Evolutionary conservation across 2,329 filamentous ascomycete species (phyloP).

Genomic region (Penicillium sp.): DNA sequence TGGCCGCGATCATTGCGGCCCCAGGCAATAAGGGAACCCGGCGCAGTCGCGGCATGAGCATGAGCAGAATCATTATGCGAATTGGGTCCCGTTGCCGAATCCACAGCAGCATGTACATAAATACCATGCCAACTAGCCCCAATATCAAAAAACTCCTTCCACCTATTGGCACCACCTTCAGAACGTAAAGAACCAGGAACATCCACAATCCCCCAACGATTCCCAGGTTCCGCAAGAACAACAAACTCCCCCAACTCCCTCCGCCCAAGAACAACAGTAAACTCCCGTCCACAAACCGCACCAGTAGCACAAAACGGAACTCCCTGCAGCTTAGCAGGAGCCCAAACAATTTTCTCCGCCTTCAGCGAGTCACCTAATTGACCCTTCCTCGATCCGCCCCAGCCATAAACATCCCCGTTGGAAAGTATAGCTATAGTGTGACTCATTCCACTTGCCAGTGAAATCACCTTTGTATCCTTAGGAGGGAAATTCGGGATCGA

Average conservation of each 20-base stretch:
- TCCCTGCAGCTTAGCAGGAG: slow-evolving; percentile 65
- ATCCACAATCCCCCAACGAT: slow-evolving; percentile 70
- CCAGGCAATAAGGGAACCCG: slow-evolving; percentile 66
- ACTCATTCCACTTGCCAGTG: slow-evolving; percentile 74
- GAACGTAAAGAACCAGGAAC: slow-evolving; percentile 51
- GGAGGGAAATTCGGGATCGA: slow-evolving; percentile 69
- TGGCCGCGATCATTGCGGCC: slow-evolving; percentile 87
- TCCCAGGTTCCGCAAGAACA: slow-evolving; percentile 66
- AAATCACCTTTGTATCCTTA: slow-evolving; percentile 58
- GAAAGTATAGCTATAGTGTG: slow-evolving; percentile 76
- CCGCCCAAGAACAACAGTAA: slow-evolving; percentile 71
- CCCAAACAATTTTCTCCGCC: slow-evolving; percentile 54
- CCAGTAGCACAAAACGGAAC: slow-evolving; percentile 65
- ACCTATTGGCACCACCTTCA: neutral
- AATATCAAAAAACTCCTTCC: slow-evolving; percentile 50
- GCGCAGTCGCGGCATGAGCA: slow-evolving; percentile 53
- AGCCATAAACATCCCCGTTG: slow-evolving; percentile 80
- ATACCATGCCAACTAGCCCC: slow-evolving; percentile 82
- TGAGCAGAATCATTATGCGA: slow-evolving; percentile 28
- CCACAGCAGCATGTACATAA: slow-evolving; percentile 61
- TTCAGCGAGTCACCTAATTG: slow-evolving; percentile 70
- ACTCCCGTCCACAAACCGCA: slow-evolving; percentile 81
- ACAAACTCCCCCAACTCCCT: slow-evolving; percentile 61
- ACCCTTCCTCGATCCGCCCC: slow-evolving; percentile 85
- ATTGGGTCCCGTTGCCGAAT: neutral